These are phyloP conservation scores for Aspergillus saccharolyticus DNA, from an alignment of 495 filamentous ascomycete species.

Conservation along the genomic window DNA sequence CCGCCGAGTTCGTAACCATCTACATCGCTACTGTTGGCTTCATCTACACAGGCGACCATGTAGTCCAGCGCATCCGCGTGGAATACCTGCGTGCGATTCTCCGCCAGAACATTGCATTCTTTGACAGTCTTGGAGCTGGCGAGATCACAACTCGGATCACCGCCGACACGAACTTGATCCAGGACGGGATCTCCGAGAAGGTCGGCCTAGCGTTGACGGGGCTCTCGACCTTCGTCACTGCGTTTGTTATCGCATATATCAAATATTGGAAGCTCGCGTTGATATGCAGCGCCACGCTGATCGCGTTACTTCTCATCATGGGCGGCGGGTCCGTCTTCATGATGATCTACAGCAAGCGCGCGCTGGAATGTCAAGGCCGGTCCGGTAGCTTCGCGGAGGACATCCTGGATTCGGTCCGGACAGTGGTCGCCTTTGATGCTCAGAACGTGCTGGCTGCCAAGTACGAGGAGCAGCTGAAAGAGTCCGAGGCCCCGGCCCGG, in stretches of 20 bases:
- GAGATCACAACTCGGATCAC: slow-evolving; percentile 92
- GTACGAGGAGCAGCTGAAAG: slow-evolving; percentile 68
- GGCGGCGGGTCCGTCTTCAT: slow-evolving; percentile 64
- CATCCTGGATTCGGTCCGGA: slow-evolving; percentile 86
- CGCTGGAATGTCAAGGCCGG: slow-evolving; percentile 68
- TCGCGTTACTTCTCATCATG: slow-evolving; percentile 68
- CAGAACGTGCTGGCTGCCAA: slow-evolving; percentile 79
- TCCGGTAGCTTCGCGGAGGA: slow-evolving; percentile 92
- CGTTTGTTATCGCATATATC: slow-evolving; percentile 84
- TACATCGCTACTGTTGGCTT: slow-evolving; percentile 82
- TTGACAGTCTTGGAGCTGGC: slow-evolving; percentile 84
- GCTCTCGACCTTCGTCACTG: slow-evolving; percentile 72
- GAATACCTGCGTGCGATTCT: slow-evolving; percentile 77
- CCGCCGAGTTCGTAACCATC: slow-evolving; percentile 74
- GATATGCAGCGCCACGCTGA: slow-evolving; percentile 70
- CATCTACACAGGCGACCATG: slow-evolving; percentile 88
- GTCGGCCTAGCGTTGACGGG: slow-evolving; percentile 70
- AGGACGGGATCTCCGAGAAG: slow-evolving; percentile 87
- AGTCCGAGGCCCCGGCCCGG: slow-evolving; percentile 69
- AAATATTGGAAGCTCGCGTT: slow-evolving; percentile 81
- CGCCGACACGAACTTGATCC: slow-evolving; percentile 80
- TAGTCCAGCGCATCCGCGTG: slow-evolving; percentile 76
- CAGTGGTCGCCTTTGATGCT: slow-evolving; percentile 84
- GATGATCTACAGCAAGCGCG: slow-evolving; percentile 67
- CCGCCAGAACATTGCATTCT: slow-evolving; percentile 87